Evolutionary conservation across 2,329 filamentous ascomycete species (phyloP).

Genomic region (Fusarium praegraminearum): DNA sequence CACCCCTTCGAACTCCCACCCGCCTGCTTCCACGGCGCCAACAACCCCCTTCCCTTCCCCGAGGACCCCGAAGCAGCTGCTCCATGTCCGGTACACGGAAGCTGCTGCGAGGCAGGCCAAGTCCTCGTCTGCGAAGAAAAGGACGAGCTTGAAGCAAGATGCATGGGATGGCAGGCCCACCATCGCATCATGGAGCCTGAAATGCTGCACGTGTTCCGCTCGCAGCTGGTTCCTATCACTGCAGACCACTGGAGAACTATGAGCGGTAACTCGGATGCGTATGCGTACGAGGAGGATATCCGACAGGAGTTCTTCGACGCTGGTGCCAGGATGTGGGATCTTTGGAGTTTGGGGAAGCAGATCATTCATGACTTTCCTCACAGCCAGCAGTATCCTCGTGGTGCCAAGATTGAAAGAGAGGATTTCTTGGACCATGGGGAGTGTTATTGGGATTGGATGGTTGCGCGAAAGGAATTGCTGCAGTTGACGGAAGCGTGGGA

Average conservation of each 20-base stretch:
- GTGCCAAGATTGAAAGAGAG: background rate
- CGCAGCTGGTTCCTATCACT: accelerated
- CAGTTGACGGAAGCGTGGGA: conserved; percentile 12
- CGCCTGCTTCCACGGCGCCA: conserved; percentile 1
- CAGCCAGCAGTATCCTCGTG: accelerated
- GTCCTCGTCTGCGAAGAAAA: background rate
- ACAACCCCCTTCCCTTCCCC: accelerated
- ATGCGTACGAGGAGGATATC: conserved; percentile 15
- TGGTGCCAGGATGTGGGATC: conserved; percentile 8
- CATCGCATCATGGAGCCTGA: background rate
- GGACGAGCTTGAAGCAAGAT: background rate
- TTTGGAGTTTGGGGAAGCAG: background rate
- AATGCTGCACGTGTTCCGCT: background rate
- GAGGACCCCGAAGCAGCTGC: accelerated
- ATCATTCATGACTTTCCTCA: background rate
- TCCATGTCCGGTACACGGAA: conserved; percentile 13
- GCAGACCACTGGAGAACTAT: background rate
- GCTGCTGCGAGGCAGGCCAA: conserved; percentile 5
- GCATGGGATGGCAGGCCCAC: conserved; percentile 21
- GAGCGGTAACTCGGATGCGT: background rate
- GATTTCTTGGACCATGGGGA: background rate
- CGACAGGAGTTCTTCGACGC: conserved; percentile 24
- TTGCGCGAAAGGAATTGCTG: background rate
- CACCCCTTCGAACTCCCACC: conserved; percentile 29
- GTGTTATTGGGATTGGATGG: conserved; percentile 5